These are phyloP conservation scores for Acer saccharum DNA, from an alignment of 345 rosid genomes.

Conservation along the genomic window DNA sequence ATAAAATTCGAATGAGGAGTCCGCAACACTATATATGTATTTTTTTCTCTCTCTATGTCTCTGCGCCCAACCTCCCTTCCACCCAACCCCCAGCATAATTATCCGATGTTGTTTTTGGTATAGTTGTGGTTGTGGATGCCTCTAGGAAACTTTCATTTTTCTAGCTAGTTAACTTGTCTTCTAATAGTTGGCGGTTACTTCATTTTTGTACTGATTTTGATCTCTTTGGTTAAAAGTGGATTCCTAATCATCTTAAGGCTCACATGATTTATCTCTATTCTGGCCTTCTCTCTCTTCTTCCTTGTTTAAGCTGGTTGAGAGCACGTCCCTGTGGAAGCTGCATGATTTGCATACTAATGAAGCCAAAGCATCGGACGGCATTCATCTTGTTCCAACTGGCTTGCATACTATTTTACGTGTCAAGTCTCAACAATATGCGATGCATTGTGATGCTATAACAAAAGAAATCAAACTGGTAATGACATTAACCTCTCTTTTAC, in stretches of 20 bases:
- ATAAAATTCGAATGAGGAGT: neutral
- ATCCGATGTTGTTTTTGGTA: neutral
- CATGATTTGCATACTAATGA: constrained; percentile 61
- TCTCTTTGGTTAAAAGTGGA: constrained; percentile 2
- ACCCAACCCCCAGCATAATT: neutral
- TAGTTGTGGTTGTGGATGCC: neutral
- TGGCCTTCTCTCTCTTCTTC: constrained; percentile 6
- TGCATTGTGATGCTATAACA: constrained; percentile 79
- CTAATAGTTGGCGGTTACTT: neutral
- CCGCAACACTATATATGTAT: neutral
- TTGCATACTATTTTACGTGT: constrained; percentile 48
- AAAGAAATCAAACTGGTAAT: constrained; percentile 77
- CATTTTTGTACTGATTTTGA: neutral
- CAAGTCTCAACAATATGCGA: constrained; percentile 66
- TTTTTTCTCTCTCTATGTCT: neutral
- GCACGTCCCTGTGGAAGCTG: constrained; percentile 65
- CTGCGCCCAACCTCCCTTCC: neutral
- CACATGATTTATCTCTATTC: constrained; percentile 14
- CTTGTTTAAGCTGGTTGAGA: constrained; percentile 71
- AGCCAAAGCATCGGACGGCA: constrained; percentile 48
- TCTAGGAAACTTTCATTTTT: neutral
- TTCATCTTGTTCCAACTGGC: constrained; percentile 71
- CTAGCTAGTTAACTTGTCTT: neutral
- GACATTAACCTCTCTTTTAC: constrained; percentile 13
- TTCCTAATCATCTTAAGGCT: constrained; percentile 13